Conservation (phyloP, 2,329 filamentous ascomycete species). For the Fusarium ramigenum region DNA sequence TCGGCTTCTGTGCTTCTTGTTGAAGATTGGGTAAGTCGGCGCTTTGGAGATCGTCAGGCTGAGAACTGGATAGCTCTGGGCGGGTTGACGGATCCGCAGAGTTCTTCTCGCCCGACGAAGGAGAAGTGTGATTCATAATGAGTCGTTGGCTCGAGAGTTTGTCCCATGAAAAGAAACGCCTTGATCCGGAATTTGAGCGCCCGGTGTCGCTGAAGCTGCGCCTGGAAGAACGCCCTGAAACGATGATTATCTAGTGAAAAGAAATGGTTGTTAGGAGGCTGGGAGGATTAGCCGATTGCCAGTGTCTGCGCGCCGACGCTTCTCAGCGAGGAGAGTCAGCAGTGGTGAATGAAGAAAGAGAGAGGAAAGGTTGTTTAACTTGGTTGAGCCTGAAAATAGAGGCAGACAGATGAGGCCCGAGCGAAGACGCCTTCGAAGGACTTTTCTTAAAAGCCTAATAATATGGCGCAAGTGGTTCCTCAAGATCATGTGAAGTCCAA, state of each 20-base stretch:
- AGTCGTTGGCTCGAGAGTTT: neutral
- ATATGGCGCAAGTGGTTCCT: too few species aligned
- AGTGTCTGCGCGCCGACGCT: too few species aligned
- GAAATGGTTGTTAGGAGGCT: neutral
- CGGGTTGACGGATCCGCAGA: neutral
- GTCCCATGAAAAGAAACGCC: neutral
- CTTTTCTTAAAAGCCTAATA: too few species aligned
- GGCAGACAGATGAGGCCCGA: neutral
- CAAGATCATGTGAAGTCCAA: neutral
- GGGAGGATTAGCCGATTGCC: neutral
- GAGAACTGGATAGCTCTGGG: neutral
- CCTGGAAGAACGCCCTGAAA: neutral
- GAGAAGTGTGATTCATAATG: neutral
- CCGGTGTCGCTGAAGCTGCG: neutral
- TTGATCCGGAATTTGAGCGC: neutral
- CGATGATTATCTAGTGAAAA: neutral
- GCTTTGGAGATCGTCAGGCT: neutral
- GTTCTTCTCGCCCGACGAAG: neutral
- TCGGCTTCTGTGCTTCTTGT: neutral
- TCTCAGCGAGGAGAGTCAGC: neutral
- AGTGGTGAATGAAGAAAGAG: neutral
- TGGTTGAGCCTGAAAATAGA: constrained; percentile 3
- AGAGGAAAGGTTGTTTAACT: neutral
- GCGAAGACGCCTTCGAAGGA: neutral
- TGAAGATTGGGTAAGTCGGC: neutral